Evolutionary conservation across 176 grass and related monocot genomes (phyloP), one percentile per base, ranked within the genome.

Genomic region (Carex cristatella): DNA sequence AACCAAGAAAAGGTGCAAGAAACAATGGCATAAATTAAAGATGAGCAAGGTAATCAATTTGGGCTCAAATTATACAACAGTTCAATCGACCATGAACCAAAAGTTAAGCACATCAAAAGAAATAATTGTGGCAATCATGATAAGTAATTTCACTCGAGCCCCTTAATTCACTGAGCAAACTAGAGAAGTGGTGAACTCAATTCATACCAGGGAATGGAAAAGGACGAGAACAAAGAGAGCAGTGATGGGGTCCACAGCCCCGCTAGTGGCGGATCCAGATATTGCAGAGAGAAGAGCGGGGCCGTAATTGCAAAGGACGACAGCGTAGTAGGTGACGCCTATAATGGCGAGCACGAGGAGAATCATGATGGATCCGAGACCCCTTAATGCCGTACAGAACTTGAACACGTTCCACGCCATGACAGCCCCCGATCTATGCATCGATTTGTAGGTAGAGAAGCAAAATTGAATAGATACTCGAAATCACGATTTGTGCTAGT

Each of bases 391-490:
- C 69, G 95, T 98, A 91, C 95, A 98, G 89, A 98, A 98, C 76
- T 90, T 88, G 89, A 94, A 98, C 10, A 93, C 93, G 89, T 94
- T 94, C 95, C 95, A 94, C 75, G 95, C 93, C 93, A 98, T 94
- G 60, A 89, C 70, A 61, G 87, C 88, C 32, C 89, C 95, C 63
- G 95, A 93, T 90, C 95, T 94, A 76, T 92, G 85, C 95, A 98
- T 98, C 37, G 31, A 9, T 46, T 15, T 19, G 35, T 65, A 83
- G 66, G 68, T 55, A 49, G 74, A 57, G 44, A 61, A 38, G 32
- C 27, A 30, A 53, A 53, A 68, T 42, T 16, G 16, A 58, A 15
- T 23, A 23, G 23, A 23, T 23, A 23, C 23, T 23, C 23, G 23
- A 23, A 23, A 23, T 23, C 4, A 3, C 4, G 67, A 70, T 19